Evolutionary conservation across 2,329 filamentous ascomycete genomes (phyloP), one percentile per base, ranked within the genome.

Genomic region (Colletotrichum sp.): DNA sequence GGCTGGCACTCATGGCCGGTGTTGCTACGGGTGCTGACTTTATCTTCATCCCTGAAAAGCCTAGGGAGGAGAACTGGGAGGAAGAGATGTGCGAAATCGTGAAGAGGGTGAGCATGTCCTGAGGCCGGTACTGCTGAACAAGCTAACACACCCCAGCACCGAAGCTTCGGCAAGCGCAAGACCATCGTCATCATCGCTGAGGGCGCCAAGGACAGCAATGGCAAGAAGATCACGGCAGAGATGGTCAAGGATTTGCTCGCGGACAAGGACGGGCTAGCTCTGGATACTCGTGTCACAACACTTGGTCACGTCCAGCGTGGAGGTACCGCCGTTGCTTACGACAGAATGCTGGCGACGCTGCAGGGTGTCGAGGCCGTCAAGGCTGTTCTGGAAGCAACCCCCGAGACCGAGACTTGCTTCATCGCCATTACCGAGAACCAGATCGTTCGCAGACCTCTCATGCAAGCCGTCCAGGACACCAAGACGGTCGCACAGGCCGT

Each of bases 361-460:
- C 97, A 99, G 83, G 97, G 96, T 81, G 95, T 98, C 5, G 96
- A 98, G 85, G 96, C 96, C 28, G 96, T 99, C 81, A 95, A 95
- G 81, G 96, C 96, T 26, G 95, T 98, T 22, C 90, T 98, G 32
- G 95, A 98, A 79, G 95, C 95, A 66, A 98, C 93, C 1, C 96
- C 97, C 12, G 94, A 97, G 59, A 96, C 95, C 0, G 95, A 95
- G 71, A 98, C 96, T 65, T 96, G 96, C 74, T 96, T 99, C 82
- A 99, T 99, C 83, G 96, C 96, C 80, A 96, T 99, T 80, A 96
- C 94, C 78, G 97, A 99, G 88, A 99, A 99, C 90, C 98, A 99
- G 88, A 99, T 99, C 83, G 93, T 96, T 78, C 92, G 96, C 71
- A 96, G 96, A 80, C 94, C 96, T 24, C 88, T 99, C 30, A 94